A percentile compares a stretch with the other conserved stretches of the same genome.
phyloP scores from a whole-genome alignment of 164 flowering plant genomes.

The Aristolochia californica region DNA sequence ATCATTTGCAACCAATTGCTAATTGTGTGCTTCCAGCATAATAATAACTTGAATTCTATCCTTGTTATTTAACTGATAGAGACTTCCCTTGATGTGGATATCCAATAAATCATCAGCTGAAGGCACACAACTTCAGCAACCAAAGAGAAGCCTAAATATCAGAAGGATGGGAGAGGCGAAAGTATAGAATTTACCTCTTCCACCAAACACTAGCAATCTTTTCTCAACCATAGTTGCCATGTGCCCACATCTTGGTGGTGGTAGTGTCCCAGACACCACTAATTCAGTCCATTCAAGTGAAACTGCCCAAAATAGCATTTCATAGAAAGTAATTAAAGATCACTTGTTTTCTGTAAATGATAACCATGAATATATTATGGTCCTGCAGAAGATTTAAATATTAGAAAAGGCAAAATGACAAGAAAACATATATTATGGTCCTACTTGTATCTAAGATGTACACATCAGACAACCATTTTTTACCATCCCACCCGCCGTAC shows the following conservation, averaged over 20 bases:
- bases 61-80: too few relatives aligned
- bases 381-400: background rate
- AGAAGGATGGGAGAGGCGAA: background rate
- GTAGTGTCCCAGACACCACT: conserved; percentile 61
- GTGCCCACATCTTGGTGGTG: conserved; percentile 98
- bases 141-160: background rate
- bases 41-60: too few relatives aligned
- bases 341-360: background rate
- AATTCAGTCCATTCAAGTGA: conserved; percentile 95
- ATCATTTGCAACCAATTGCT: background rate
- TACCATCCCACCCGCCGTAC: conserved; percentile 99
- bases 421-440: conserved; percentile 16
- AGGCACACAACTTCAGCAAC: too few relatives aligned
- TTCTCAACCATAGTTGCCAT: conserved; percentile 97
- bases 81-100: background rate
- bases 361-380: too few relatives aligned
- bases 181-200: conserved; percentile 57
- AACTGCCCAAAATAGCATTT: conserved; percentile 32
- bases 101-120: background rate
- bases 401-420: background rate
- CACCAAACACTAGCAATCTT: conserved; percentile 85
- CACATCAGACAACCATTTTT: conserved; percentile 96
- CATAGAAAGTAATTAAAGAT: background rate
- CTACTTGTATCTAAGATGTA: conserved; percentile 97
- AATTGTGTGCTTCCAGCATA: too few relatives aligned